These are phyloP conservation scores for Citrus australasica DNA, from an alignment of 345 rosid genomes.

Conservation along the genomic window DNA sequence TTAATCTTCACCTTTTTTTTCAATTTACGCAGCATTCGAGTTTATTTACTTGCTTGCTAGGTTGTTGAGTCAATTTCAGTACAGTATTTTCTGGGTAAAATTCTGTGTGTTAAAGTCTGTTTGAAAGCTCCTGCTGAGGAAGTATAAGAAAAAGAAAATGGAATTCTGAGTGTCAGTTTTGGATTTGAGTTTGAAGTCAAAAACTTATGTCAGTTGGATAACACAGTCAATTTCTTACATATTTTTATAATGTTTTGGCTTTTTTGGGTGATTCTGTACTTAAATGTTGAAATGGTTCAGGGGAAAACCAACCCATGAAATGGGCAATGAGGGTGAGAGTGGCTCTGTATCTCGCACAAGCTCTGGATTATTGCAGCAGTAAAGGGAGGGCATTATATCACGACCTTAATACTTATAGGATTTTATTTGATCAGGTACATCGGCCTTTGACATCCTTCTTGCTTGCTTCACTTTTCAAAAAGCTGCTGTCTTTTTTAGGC, in stretches of 20 bases:
- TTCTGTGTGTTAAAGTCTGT: neutral
- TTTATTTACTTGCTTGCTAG: neutral
- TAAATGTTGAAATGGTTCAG: conserved; percentile 34
- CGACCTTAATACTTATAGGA: conserved; percentile 80
- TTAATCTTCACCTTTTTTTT: neutral
- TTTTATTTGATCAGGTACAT: conserved; percentile 74
- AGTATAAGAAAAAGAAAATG: neutral
- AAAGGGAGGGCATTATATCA: conserved; percentile 82
- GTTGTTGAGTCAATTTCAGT: neutral
- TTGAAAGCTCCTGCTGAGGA: neutral
- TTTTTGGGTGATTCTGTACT: neutral
- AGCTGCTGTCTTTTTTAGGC: conserved; percentile 1
- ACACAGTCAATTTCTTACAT: neutral
- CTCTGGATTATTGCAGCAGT: conserved; percentile 72
- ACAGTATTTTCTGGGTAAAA: neutral
- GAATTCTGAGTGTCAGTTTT: neutral
- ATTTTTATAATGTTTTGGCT: neutral
- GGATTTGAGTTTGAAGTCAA: neutral
- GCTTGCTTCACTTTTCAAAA: neutral
- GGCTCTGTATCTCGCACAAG: conserved; percentile 76
- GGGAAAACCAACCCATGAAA: conserved; percentile 89
- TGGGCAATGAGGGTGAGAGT: conserved; percentile 92
- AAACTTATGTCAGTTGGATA: neutral
- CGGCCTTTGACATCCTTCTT: neutral
- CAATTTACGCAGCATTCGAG: neutral